Evolutionary conservation across 352 stramenopile genomes (phyloP).

Genomic region (Phytophthora agathidicida): DNA sequence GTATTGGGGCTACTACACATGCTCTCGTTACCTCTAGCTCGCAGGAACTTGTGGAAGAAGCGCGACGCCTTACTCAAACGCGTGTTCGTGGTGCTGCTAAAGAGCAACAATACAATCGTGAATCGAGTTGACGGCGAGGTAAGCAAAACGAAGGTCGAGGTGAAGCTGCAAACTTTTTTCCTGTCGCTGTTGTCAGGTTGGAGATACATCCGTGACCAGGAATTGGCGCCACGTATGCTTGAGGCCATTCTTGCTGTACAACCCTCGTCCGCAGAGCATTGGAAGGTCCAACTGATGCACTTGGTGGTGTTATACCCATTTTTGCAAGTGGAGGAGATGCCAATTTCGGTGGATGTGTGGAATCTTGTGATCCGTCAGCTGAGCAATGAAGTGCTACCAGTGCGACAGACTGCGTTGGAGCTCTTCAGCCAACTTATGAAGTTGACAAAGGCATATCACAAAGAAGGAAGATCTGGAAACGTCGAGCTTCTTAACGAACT

Average conservation of each 20-base stretch:
- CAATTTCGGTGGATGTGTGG: conserved; percentile 53
- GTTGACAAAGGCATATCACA: conserved; percentile 38
- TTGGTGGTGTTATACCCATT: conserved; percentile 71
- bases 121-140: conserved; percentile 62
- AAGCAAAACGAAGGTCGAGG: conserved; percentile 60
- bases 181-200: conserved; percentile 56
- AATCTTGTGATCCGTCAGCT: conserved; percentile 57
- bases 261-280: conserved; percentile 53
- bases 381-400: conserved; percentile 63
- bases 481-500: conserved; percentile 31
- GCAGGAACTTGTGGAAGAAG: conserved; percentile 57
- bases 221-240: conserved; percentile 27
- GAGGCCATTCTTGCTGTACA: conserved; percentile 45
- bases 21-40: conserved; percentile 46
- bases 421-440: conserved; percentile 62
- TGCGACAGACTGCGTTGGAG: conserved; percentile 60
- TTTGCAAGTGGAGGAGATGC: conserved; percentile 51
- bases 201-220: conserved; percentile 46
- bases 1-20: conserved; percentile 42
- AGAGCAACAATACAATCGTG: conserved; percentile 52
- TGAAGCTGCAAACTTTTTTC: conserved; percentile 62
- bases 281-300: conserved; percentile 82
- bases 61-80: conserved; percentile 41
- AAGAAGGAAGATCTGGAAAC: neutral
- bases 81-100: conserved; percentile 51